Conservation (phyloP, 306 rosid species). For the Cyamopsis tetragonoloba region DNA sequence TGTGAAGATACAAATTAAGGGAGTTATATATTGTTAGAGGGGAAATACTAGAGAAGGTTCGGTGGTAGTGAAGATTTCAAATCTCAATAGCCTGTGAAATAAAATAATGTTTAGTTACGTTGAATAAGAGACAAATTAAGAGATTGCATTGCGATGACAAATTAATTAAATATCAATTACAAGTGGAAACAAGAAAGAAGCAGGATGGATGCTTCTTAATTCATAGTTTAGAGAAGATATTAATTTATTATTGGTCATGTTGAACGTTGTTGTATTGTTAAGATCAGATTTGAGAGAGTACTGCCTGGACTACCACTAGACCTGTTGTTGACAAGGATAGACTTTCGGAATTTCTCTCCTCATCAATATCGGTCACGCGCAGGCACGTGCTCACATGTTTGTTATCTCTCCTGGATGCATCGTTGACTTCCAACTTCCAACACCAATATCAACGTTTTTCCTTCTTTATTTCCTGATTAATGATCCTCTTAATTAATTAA, state of each 20-base stretch:
- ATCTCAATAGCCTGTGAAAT: neutral
- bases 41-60: slow-evolving; percentile 36
- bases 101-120: neutral
- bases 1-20: neutral
- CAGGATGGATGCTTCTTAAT: slow-evolving; percentile 37
- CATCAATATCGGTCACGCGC: too few relatives aligned
- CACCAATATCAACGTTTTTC: neutral
- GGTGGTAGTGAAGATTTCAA: slow-evolving; percentile 27
- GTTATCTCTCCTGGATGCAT: neutral
- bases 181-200: slow-evolving; percentile 26
- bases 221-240: neutral
- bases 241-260: slow-evolving; percentile 25
- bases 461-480: neutral
- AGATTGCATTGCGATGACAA: slow-evolving; percentile 2
- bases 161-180: neutral
- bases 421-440: neutral
- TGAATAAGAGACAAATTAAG: slow-evolving; percentile 7
- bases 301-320: slow-evolving; percentile 26
- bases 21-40: neutral
- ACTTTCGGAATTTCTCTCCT: slow-evolving; percentile 1
- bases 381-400: slow-evolving; percentile 44
- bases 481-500: neutral
- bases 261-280: slow-evolving; percentile 21
- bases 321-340: slow-evolving; percentile 48
- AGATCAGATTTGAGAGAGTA: too few relatives aligned